phyloP scores from a whole-genome alignment of 805 yeast genomes.

The Lipomyces spencermartinsiae region DNA sequence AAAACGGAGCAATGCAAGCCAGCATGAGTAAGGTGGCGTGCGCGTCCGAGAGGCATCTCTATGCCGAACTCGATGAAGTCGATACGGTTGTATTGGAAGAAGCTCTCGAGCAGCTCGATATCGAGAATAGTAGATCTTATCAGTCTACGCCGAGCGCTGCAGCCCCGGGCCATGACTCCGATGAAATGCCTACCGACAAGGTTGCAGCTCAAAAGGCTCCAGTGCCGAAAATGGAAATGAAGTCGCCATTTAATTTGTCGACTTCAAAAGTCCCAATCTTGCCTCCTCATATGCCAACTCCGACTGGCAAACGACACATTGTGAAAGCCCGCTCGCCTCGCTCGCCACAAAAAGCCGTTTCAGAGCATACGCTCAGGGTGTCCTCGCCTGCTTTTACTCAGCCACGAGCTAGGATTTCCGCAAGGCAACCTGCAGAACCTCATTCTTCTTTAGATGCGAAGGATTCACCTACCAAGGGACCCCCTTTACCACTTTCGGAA shows the following conservation, averaged over 20 bases:
- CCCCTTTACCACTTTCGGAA: conserved; percentile 17
- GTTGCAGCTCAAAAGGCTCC: neutral
- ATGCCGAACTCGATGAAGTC: neutral
- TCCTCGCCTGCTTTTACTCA: neutral
- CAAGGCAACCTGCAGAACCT: neutral
- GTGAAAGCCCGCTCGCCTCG: neutral
- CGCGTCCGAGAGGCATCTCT: neutral
- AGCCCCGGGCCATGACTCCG: neutral
- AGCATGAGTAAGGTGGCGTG: neutral
- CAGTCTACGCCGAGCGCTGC: neutral
- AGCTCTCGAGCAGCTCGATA: conserved; percentile 9
- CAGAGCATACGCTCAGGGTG: neutral
- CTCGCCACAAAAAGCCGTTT: neutral
- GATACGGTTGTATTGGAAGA: conserved; percentile 4
- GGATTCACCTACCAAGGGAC: neutral
- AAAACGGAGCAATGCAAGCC: neutral
- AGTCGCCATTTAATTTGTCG: neutral
- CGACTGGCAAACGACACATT: neutral
- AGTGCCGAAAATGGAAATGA: neutral
- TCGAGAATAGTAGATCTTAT: neutral
- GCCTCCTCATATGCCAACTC: conserved; percentile 13
- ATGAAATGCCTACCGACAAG: neutral
- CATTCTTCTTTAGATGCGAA: neutral
- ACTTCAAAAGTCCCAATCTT: conserved; percentile 15
- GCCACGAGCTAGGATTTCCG: neutral